Evolutionary conservation across 148 eudicot species (phyloP), one percentile per base, ranked within the genome.

Genomic region (Rhododendron kiyosumense): DNA sequence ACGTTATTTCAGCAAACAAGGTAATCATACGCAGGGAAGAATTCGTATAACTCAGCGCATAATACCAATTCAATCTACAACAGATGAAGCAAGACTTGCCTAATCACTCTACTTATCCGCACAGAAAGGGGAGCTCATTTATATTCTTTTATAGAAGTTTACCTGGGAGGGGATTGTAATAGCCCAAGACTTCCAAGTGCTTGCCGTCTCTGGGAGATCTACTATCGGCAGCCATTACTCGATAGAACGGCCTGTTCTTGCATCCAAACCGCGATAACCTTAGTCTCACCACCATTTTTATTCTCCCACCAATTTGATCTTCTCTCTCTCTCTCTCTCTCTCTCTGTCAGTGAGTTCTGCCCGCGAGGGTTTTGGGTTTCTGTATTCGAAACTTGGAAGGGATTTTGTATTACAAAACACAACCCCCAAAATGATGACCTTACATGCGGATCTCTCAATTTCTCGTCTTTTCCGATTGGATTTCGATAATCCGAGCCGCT

Each of bases 81-180:
- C 69, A 12, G 34, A 69, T 0, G 34, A 28, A 69, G 32, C 36
- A 28, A 69, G 6, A 69, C 36, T 26, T 69, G 36, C 75, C 15
- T 28, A 69, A 28, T 69, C 75, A 69, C 14, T 10, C 75, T 26
- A 4, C 17, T 28, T 3, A 12, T 69, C 34, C 34, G 34, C 32
- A 28, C 32, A 69, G 18, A 69, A 69, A 28, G 75, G 36, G 36
- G 34, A 9, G 13, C 2, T 26, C 2, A 46, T n/a, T 24, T 26
- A 8, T 26, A 7, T 10, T 22, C 26, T 26, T 26, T 7, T 26
- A 11, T 0, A 65, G 32, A n/a, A 34, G 32, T 57, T 63, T n/a
- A 96, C 98, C 98, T 88, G 99, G 98, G 79, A 95, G 93, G 36
- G 99, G 96, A 86, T 97, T 95, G 86, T 97, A 97, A 88, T 93